Conservation (phyloP, 2,329 filamentous ascomycete genomes). For the Penicillium paneum region DNA sequence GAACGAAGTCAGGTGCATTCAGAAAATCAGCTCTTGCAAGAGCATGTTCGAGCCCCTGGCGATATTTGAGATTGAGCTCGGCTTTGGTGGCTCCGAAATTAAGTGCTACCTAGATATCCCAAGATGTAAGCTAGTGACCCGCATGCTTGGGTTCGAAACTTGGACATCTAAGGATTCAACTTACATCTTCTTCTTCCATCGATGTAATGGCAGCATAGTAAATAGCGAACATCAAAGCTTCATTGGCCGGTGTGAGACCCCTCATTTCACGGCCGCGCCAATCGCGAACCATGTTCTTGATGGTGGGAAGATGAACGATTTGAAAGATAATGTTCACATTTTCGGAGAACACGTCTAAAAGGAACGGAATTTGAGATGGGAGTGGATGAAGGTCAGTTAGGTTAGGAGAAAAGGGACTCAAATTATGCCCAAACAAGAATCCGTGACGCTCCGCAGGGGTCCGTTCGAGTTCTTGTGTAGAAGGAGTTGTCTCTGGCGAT, state of each 20-base stretch:
- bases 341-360: slow-evolving; percentile 51
- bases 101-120: slow-evolving; percentile 2
- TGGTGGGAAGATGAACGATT: slow-evolving; percentile 31
- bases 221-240: slow-evolving; percentile 56
- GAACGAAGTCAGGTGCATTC: slow-evolving; percentile 14
- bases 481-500: slow-evolving; percentile 25
- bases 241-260: slow-evolving; percentile 43
- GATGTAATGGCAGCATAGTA: slow-evolving; percentile 57
- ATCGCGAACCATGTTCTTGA: slow-evolving; percentile 30
- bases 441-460: slow-evolving; percentile 48
- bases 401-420: slow-evolving; percentile 26
- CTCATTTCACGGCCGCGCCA: slow-evolving; percentile 34
- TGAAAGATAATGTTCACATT: slow-evolving; percentile 49
- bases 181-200: slow-evolving; percentile 57
- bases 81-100: slow-evolving; percentile 21
- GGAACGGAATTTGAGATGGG: slow-evolving; percentile 55
- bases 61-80: slow-evolving; percentile 19
- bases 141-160: neutral
- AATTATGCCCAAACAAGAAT: slow-evolving; percentile 52
- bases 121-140: neutral
- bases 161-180: slow-evolving; percentile 8
- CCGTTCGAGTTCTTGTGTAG: slow-evolving; percentile 41
- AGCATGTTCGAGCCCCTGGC: slow-evolving; percentile 19
- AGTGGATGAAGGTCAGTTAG: slow-evolving; percentile 49
- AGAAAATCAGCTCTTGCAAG: slow-evolving; percentile 23